Evolutionary conservation across 2,329 filamentous ascomycete species (phyloP), one percentile per base, ranked within the genome.

Genomic region (Talaromyces sp.): DNA sequence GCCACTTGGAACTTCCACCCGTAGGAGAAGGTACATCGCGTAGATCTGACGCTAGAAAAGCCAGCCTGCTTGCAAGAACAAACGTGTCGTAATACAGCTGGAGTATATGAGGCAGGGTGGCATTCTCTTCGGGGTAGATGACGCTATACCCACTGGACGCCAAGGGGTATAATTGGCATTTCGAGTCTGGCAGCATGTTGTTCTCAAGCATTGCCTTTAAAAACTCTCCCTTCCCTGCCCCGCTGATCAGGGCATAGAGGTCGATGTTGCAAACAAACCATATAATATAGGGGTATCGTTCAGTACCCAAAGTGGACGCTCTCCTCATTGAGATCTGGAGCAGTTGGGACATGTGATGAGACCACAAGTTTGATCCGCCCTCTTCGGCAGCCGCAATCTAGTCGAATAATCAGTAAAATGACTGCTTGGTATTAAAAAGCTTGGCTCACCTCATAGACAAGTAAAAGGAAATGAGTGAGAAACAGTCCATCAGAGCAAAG

Each of bases 401-500:
- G 6, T n/a, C 6, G 36, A 39, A 39, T 2, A 17, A 9, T 39
- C 6, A 39, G 36, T 39, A 39, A 39, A 17, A 17, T n/a, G 3
- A 13, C 10, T n/a, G 5, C 8, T 39, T 39, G 6, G 9, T 39
- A 39, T 19, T 53, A 0, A 53, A 33, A 13, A 53, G 19, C n/a
- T 55, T 8, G 11, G 9, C 56, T 70, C 62, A 84, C 81, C 72
- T 85, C 84, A 67, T 85, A 85, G 22, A 85, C 71, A 33, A 85
- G 76, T 8, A 86, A 76, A 4, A 86, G 71, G 63, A 84, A 85
- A 68, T 86, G 83, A 1, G 82, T 81, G 30, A 84, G 75, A 62
- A 85, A 81, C 27, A 81, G 75, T n/a, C 81, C 82, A 66, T 85
- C 82, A 0, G 81, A 84, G 19, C 80, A 76, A n/a, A 84, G 72